Percentiles rank a stretch among this genome's conserved stretches.
Evolutionary conservation across 805 yeast genomes (phyloP).

Genomic region (Starmerella gropengiesseri): DNA sequence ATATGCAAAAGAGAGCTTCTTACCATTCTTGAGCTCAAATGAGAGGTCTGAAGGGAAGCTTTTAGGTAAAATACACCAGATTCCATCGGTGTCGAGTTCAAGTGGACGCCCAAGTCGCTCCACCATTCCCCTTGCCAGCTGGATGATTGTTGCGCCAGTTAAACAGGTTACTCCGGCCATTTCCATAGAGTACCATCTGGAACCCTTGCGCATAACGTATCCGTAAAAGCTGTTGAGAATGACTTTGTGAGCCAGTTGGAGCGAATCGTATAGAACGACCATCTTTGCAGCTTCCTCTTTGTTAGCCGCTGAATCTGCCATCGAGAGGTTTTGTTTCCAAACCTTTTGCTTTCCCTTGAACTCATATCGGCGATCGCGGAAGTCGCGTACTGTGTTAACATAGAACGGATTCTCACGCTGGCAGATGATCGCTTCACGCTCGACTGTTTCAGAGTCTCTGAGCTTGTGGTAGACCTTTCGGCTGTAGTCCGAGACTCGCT

Average conservation of each 20-base stretch:
- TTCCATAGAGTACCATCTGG: slow-evolving; percentile 98
- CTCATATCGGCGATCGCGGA: slow-evolving; percentile 92
- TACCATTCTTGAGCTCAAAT: slow-evolving; percentile 65
- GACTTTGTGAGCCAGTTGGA: slow-evolving; percentile 94
- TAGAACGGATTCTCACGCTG: slow-evolving; percentile 97
- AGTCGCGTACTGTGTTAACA: slow-evolving; percentile 84
- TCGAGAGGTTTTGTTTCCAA: slow-evolving; percentile 74
- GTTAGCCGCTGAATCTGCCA: slow-evolving; percentile 44
- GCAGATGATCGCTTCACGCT: slow-evolving; percentile 87
- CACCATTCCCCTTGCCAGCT: slow-evolving; percentile 86
- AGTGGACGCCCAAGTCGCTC: slow-evolving; percentile 90
- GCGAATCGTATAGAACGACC: slow-evolving; percentile 86
- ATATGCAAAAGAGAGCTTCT: slow-evolving; percentile 65
- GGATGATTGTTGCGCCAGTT: slow-evolving; percentile 96
- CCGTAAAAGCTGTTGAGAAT: slow-evolving; percentile 95
- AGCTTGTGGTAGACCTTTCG: slow-evolving; percentile 73
- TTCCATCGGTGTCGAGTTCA: slow-evolving; percentile 97
- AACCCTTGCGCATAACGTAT: slow-evolving; percentile 97
- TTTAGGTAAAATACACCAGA: slow-evolving; percentile 94
- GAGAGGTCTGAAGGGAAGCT: slow-evolving; percentile 84
- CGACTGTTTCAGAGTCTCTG: slow-evolving; percentile 71
- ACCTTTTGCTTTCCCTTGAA: slow-evolving; percentile 86
- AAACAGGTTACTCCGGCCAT: slow-evolving; percentile 99
- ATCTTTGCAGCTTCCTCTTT: slow-evolving; percentile 87
- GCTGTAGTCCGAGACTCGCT: slow-evolving; percentile 72